Conservation (phyloP, 352 stramenopile species). For the Phytophthora sp. region DNA sequence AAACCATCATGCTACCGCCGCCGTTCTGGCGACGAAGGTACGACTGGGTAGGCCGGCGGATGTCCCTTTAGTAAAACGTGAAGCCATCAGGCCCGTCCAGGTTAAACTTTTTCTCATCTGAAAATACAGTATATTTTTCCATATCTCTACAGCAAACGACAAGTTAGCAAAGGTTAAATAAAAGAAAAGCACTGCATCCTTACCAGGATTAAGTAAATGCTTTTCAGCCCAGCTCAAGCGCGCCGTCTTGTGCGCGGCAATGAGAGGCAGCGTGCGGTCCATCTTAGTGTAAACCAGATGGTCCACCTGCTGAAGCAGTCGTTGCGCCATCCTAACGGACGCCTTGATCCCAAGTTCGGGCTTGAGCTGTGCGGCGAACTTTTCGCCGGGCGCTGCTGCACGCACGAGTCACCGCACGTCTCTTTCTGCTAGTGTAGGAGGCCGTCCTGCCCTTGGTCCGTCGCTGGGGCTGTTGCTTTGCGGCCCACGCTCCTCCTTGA, state of each 20-base stretch:
- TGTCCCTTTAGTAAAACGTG: not conserved
- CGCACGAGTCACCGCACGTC: not conserved
- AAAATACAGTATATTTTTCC: constrained; percentile 3
- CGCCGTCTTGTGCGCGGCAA: not conserved
- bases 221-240: not conserved
- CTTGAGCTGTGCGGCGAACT: not conserved
- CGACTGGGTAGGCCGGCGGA: not conserved
- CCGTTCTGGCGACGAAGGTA: not conserved
- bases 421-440: not conserved
- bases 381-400: not conserved
- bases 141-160: not conserved
- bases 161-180: not conserved
- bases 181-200: too few relatives aligned
- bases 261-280: constrained; percentile 1
- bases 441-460: not conserved
- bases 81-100: constrained; percentile 8
- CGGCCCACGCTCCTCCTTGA: not conserved
- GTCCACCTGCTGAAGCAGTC: not conserved
- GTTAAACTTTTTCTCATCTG: constrained; percentile 10
- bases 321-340: not conserved
- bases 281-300: constrained; percentile 9
- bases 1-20: not conserved
- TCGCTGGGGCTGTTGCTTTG: not conserved
- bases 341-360: not conserved
- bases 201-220: not conserved